Conservation (phyloP, 1,139 yeast genomes). For the Eremothecium cymbalariae region DNA sequence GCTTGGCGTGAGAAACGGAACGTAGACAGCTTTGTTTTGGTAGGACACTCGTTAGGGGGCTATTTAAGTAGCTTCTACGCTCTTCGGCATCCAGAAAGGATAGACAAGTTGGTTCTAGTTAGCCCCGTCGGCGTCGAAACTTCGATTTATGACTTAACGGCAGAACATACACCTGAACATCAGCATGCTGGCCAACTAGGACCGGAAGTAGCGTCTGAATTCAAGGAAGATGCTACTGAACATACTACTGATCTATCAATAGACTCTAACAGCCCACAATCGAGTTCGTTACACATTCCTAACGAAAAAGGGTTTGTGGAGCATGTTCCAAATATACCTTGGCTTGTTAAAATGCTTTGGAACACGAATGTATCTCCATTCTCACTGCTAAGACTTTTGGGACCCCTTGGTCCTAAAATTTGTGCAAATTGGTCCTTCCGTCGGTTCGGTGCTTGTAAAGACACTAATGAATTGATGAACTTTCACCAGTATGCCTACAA, state of each 20-base stretch:
- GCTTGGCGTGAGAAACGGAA: conserved; percentile 62
- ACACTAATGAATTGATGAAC: conserved; percentile 3
- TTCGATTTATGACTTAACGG: conserved; percentile 39
- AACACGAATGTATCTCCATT: conserved; percentile 49
- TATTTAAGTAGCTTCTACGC: conserved; percentile 76
- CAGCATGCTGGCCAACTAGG: conserved; percentile 60
- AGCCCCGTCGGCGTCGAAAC: conserved; percentile 91
- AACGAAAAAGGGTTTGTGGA: conserved; percentile 12
- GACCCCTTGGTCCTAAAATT: conserved; percentile 53
- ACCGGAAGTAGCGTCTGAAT: conserved; percentile 58
- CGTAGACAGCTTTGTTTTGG: conserved; percentile 53
- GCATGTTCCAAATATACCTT: conserved; percentile 20
- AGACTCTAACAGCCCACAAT: conserved; percentile 28
- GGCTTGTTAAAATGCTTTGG: conserved; percentile 24
- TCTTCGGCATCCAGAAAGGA: conserved; percentile 56
- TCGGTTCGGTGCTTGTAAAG: conserved; percentile 33
- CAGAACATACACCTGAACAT: conserved; percentile 13
- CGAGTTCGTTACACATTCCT: conserved; percentile 10
- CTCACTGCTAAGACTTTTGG: conserved; percentile 45
- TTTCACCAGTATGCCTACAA: conserved; percentile 24
- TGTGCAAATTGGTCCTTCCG: conserved; percentile 55
- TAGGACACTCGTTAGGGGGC: conserved; percentile 94
- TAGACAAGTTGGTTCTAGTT: conserved; percentile 58
- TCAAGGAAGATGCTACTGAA: conserved; percentile 54
- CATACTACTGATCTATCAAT: conserved; percentile 44